Evolutionary conservation across 148 eudicot genomes (phyloP).

Genomic region (Rhododendron ferrugineum): DNA sequence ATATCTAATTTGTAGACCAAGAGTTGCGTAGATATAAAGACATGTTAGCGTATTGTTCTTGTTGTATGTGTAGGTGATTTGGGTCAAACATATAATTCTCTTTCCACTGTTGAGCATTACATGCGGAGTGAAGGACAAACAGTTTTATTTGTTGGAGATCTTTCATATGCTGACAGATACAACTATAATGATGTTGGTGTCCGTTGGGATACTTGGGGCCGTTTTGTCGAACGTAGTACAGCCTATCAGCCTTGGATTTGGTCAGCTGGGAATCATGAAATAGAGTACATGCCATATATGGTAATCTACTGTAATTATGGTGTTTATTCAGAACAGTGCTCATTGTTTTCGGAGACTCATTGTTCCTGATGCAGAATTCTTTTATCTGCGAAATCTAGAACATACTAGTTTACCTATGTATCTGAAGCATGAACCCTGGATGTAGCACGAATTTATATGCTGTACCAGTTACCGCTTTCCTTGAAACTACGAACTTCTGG

Average conservation of each 20-base stretch:
- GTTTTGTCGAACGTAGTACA: constrained; percentile 61
- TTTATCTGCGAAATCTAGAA: neutral
- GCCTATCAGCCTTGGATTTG: constrained; percentile 98
- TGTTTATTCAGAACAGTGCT: neutral
- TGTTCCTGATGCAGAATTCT: neutral
- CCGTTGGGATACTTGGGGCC: constrained; percentile 96
- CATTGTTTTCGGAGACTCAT: neutral
- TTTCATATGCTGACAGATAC: constrained; percentile 89
- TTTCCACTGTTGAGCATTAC: constrained; percentile 74
- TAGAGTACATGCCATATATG: constrained; percentile 82
- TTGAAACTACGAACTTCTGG: neutral
- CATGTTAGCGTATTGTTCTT: neutral
- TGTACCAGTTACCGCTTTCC: neutral
- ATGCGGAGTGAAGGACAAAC: constrained; percentile 62
- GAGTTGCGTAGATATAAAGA: neutral
- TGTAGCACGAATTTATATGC: neutral
- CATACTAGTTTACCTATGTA: neutral
- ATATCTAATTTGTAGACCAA: neutral
- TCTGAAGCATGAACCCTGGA: neutral
- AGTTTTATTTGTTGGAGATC: constrained; percentile 87
- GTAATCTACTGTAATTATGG: constrained; percentile 28
- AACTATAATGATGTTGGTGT: constrained; percentile 60
- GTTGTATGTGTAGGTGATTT: constrained; percentile 61
- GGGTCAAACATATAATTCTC: constrained; percentile 90
- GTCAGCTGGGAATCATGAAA: constrained; percentile 94